phyloP scores from a whole-genome alignment of 2,329 filamentous ascomycete species.

The Sporothrix pallida region DNA sequence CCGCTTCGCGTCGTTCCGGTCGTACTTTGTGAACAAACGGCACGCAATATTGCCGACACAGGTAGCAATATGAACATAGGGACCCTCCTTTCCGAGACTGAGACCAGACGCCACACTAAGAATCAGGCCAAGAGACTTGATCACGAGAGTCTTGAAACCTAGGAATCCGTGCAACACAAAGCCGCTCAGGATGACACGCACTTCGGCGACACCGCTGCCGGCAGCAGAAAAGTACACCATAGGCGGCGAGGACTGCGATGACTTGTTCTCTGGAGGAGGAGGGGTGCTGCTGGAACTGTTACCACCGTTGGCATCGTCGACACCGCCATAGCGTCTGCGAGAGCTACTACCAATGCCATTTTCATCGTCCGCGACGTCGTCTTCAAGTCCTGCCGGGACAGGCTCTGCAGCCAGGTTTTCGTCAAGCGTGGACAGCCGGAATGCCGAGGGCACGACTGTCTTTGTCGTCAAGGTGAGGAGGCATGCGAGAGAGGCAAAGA shows the following conservation, averaged over 20 bases:
- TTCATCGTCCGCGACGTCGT: constrained; percentile 50
- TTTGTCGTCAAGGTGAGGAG: constrained; percentile 86
- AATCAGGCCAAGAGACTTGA: constrained; percentile 83
- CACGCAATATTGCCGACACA: constrained; percentile 96
- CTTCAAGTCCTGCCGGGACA: constrained; percentile 44
- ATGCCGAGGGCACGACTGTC: constrained; percentile 87
- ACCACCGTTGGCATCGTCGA: background rate
- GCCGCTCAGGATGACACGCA: constrained; percentile 95
- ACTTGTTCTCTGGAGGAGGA: constrained; percentile 2
- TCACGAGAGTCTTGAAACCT: constrained; percentile 80
- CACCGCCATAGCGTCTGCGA: background rate
- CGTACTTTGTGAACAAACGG: constrained; percentile 92
- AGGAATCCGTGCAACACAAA: constrained; percentile 97
- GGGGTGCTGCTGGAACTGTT: constrained; percentile 21
- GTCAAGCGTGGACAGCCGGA: constrained; percentile 85
- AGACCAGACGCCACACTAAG: constrained; percentile 91
- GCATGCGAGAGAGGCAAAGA: constrained; percentile 74
- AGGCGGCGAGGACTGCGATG: constrained; percentile 49
- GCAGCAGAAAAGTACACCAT: constrained; percentile 97
- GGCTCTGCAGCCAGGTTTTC: constrained; percentile 82
- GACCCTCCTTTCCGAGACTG: constrained; percentile 91
- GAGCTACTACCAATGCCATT: background rate
- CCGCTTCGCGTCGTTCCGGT: constrained; percentile 89
- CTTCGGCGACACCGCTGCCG: constrained; percentile 94
- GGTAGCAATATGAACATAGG: constrained; percentile 96